Percentiles rank a stretch among this genome's conserved stretches.
phyloP scores from a whole-genome alignment of 2,329 filamentous ascomycete genomes.

The Xylariaceae sp. region DNA sequence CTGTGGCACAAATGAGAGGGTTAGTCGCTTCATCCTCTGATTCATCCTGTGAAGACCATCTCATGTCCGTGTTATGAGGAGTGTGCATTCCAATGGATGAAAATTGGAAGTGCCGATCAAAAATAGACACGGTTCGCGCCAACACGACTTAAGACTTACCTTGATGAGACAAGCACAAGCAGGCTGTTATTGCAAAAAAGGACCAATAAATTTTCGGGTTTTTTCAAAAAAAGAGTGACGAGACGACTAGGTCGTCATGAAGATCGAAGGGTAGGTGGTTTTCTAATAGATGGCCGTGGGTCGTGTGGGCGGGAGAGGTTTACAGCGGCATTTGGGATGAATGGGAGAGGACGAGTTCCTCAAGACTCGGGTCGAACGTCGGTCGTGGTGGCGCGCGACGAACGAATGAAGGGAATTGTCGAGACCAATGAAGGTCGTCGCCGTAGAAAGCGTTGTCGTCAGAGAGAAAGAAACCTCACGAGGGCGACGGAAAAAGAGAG shows the following conservation, averaged over 20 bases:
- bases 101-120: neutral
- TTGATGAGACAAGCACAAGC: slow-evolving; percentile 26
- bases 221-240: slow-evolving; percentile 32
- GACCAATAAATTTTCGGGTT: slow-evolving; percentile 13
- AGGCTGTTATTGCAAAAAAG: slow-evolving; percentile 13
- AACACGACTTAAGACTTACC: slow-evolving; percentile 21
- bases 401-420: slow-evolving; percentile 23
- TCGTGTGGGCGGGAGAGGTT: slow-evolving; percentile 26
- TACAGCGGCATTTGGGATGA: slow-evolving; percentile 29
- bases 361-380: slow-evolving; percentile 25
- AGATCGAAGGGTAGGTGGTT: slow-evolving; percentile 20
- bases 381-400: slow-evolving; percentile 21
- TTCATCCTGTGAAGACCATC: slow-evolving; percentile 6
- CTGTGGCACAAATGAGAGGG: slow-evolving; percentile 17
- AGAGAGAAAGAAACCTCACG: slow-evolving; percentile 30
- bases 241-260: slow-evolving; percentile 33
- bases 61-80: too few species aligned
- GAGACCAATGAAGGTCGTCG: slow-evolving; percentile 24
- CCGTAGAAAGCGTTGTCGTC: slow-evolving; percentile 31
- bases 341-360: slow-evolving; percentile 21
- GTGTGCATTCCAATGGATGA: neutral
- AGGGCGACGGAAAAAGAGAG: slow-evolving; percentile 30
- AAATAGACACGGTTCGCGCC: neutral
- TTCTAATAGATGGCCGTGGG: slow-evolving; percentile 21
- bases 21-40: slow-evolving; percentile 16